Percentiles rank a stretch among this genome's conserved stretches.
phyloP scores from a whole-genome alignment of 2,329 filamentous ascomycete species.

The Pestalotiopsis sp. region DNA sequence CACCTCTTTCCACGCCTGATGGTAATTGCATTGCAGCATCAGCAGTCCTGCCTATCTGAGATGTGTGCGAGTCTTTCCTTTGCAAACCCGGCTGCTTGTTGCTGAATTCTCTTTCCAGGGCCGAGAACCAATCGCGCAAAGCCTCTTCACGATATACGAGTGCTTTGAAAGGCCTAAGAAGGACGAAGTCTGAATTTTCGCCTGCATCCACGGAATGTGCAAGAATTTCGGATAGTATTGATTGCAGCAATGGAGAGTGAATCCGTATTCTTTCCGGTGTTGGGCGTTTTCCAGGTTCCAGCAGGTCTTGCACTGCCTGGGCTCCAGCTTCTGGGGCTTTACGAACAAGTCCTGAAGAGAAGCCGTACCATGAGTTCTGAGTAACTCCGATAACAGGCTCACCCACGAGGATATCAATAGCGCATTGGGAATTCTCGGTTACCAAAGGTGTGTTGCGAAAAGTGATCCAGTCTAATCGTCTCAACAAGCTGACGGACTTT shows the following conservation, averaged over 20 bases:
- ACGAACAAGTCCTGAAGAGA: not conserved
- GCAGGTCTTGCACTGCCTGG: not conserved
- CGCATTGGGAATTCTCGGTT: too few species aligned
- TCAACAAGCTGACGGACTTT: too few species aligned
- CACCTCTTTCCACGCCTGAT: too few species aligned
- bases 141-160: not conserved
- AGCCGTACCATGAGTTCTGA: not conserved
- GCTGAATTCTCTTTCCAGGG: too few species aligned
- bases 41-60: too few species aligned
- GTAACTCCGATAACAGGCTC: too few species aligned
- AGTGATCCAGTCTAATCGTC: too few species aligned
- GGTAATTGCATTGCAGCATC: too few species aligned
- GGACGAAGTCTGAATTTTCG: not conserved
- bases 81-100: too few species aligned
- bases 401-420: too few species aligned
- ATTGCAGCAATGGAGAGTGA: not conserved
- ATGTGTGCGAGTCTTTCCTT: too few species aligned
- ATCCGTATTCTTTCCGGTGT: not conserved
- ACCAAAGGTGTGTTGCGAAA: too few species aligned
- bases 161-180: constrained; percentile 8
- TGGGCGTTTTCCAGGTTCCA: not conserved
- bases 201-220: not conserved
- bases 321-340: not conserved
- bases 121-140: not conserved
- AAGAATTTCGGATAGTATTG: not conserved